Evolutionary conservation across 495 filamentous ascomycete species (phyloP).

Genomic region (Delitschia confertaspora): DNA sequence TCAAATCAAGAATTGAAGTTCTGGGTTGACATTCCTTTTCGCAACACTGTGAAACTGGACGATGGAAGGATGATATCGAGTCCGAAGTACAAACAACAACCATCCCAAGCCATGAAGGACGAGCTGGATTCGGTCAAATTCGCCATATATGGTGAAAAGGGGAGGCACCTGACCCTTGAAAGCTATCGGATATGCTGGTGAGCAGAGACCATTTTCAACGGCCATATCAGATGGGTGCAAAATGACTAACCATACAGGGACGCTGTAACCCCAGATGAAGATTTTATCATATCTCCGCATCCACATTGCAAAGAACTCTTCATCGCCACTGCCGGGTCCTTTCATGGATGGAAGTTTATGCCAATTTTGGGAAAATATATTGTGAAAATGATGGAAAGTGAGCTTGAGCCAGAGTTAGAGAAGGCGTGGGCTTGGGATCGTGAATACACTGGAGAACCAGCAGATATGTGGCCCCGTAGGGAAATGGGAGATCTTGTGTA

Average conservation of each 20-base stretch:
- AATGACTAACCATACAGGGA: conserved; percentile 9
- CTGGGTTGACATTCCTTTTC: conserved; percentile 46
- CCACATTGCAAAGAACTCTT: conserved; percentile 30
- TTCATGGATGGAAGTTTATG: conserved; percentile 44
- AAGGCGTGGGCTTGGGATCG: conserved; percentile 35
- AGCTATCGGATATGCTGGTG: conserved; percentile 43
- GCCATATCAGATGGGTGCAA: not conserved
- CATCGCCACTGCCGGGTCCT: conserved; percentile 41
- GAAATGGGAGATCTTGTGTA: conserved; percentile 21
- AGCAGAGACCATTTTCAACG: conserved; percentile 8
- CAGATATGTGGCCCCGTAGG: conserved; percentile 13
- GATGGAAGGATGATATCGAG: no score
- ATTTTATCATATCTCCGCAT: conserved; percentile 26
- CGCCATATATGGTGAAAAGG: conserved; percentile 37
- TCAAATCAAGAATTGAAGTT: conserved; percentile 43
- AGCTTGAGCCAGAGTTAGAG: conserved; percentile 28
- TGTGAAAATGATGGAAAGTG: conserved; percentile 33
- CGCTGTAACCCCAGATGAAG: conserved; percentile 17
- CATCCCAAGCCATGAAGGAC: conserved; percentile 34
- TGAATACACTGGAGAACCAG: not conserved
- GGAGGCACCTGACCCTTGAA: conserved; percentile 34
- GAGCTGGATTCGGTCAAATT: conserved; percentile 35
- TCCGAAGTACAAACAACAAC: no score
- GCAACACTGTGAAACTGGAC: conserved; percentile 42
- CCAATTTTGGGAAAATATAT: conserved; percentile 41